These are phyloP conservation scores for Malassezia globosa DNA, from an alignment of 1,284 basidiomycete species.

Conservation along the genomic window DNA sequence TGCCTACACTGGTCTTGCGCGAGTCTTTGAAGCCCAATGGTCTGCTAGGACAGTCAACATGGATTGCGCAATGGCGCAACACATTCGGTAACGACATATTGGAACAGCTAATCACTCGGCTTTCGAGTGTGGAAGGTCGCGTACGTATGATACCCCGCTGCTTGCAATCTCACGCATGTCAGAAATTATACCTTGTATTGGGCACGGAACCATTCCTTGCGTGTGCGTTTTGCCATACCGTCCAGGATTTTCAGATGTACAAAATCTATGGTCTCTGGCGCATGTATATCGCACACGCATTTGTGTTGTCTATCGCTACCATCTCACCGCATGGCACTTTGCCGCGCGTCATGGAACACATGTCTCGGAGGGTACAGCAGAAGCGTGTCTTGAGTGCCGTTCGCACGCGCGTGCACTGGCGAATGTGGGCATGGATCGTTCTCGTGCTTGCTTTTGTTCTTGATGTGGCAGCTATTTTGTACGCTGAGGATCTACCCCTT, in stretches of 20 bases:
- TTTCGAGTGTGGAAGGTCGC: slow-evolving; percentile 14
- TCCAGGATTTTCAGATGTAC: slow-evolving; percentile 5
- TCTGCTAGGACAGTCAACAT: not conserved
- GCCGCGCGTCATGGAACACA: not conserved
- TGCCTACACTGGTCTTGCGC: slow-evolving; percentile 10
- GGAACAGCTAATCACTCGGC: slow-evolving; percentile 7
- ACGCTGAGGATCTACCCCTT: not conserved
- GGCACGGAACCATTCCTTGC: slow-evolving; percentile 10
- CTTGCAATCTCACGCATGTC: not conserved
- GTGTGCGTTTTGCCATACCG: slow-evolving; percentile 5
- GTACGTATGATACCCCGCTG: slow-evolving; percentile 5
- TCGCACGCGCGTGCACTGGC: slow-evolving; percentile 3
- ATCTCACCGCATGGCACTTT: slow-evolving; percentile 4
- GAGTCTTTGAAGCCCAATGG: slow-evolving; percentile 7
- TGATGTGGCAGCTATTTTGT: not conserved
- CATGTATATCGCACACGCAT: not conserved
- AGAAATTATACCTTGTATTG: slow-evolving; percentile 16
- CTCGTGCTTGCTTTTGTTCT: not conserved
- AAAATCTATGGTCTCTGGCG: not conserved
- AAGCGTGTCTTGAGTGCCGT: not conserved
- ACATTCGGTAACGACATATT: slow-evolving; percentile 3
- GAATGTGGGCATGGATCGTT: not conserved
- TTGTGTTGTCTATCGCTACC: slow-evolving; percentile 5
- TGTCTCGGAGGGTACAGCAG: not conserved
- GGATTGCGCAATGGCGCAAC: not conserved